Percentiles rank a stretch among this genome's conserved stretches.
phyloP scores from a whole-genome alignment of 805 yeast species.

The Komagataella ulmi region DNA sequence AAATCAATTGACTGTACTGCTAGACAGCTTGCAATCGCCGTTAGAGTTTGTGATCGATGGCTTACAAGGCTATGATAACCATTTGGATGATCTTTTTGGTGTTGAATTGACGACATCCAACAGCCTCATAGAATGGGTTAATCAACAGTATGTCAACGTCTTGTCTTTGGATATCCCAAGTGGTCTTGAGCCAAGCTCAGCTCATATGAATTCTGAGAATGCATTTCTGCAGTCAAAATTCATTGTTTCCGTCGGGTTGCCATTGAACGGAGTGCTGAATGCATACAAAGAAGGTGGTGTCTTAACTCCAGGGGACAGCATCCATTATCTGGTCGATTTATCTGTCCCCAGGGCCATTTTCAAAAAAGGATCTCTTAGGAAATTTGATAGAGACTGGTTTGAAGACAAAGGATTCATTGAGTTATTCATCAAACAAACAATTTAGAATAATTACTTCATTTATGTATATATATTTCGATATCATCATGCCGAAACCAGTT shows the following conservation, averaged over 20 bases:
- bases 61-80: constrained; percentile 71
- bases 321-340: constrained; percentile 52
- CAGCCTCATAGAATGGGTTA: constrained; percentile 55
- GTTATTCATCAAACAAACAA: constrained; percentile 8
- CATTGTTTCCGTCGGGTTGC: constrained; percentile 62
- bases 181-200: constrained; percentile 77
- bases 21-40: constrained; percentile 48
- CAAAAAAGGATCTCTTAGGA: constrained; percentile 27
- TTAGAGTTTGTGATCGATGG: constrained; percentile 75
- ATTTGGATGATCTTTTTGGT: constrained; percentile 41
- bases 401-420: constrained; percentile 1
- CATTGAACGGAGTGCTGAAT: constrained; percentile 47
- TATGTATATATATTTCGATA: neutral
- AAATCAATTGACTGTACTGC: constrained; percentile 20
- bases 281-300: constrained; percentile 41
- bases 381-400: constrained; percentile 27
- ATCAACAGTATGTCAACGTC: constrained; percentile 28
- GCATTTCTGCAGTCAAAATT: constrained; percentile 31
- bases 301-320: constrained; percentile 31
- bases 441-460: constrained; percentile 8
- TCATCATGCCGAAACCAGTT: neutral
- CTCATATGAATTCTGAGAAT: constrained; percentile 25
- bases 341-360: constrained; percentile 55
- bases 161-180: constrained; percentile 72
- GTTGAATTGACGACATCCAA: constrained; percentile 25